Evolutionary conservation across 2,329 filamentous ascomycete genomes (phyloP), one percentile per base, ranked within the genome.

Genomic region (Curvularia spicifera): DNA sequence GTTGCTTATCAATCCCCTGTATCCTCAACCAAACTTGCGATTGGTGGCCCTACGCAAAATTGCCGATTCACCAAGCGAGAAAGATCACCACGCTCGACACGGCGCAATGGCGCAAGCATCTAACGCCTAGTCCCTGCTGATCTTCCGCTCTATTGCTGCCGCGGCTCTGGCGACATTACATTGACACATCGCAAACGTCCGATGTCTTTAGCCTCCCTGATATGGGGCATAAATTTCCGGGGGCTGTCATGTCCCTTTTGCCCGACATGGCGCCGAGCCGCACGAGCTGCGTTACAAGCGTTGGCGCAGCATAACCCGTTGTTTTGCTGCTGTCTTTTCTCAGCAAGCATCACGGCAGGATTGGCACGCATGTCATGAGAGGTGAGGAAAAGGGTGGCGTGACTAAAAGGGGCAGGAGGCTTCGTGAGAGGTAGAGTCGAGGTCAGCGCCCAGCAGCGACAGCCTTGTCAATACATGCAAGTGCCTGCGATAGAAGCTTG

Each of bases 201-300:
- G 48, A 31, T 39, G 33, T 31, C 9, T 31, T 8, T 44, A 5
- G 24, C 18, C 18, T 44, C 31, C 39, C 47, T 51, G 37, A 31
- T 39, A 51, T 51, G 39, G 47, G 31, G 40, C 29, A 45, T 45
- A 13, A 39, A 35, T 44, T 56, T 47, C 53, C 53, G 45, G 35
- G 29, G 42, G 43, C 33, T 6, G 33, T n/a, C 13, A 37, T n/a
- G 15, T 37, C 39, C 53, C 47, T 28, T 51, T 31, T 26, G 47
- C 37, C 53, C 53, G 53, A 56, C 53, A 28, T 56, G 53, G 47
- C 40, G 53, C 53, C 53, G 53, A 56, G 39, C 53, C 29, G 29
- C 40, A 56, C 31, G n/a, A 39, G 46, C n/a, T 37, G 53, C 31
- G 29, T 20, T 42, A 18, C 5, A 31, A 10, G 42, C 42, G 42